phyloP scores from a whole-genome alignment of 352 stramenopile species.

The Pythium aphanidermatum region DNA sequence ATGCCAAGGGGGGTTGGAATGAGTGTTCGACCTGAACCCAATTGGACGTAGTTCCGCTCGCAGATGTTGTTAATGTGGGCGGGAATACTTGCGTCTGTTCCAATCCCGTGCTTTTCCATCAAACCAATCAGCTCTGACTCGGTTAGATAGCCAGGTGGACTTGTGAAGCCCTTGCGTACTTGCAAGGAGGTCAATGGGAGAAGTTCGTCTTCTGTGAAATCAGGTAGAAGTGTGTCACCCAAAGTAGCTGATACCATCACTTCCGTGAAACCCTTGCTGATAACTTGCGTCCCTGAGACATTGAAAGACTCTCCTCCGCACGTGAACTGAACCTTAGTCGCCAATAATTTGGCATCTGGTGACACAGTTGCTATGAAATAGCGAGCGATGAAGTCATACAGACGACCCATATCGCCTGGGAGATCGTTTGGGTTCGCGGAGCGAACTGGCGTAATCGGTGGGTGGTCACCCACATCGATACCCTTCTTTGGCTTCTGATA shows the following conservation, averaged over 20 bases:
- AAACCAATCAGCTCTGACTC: slow-evolving; percentile 76
- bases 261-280: slow-evolving; percentile 27
- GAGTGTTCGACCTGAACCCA: slow-evolving; percentile 48
- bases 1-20: slow-evolving; percentile 67
- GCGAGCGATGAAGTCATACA: slow-evolving; percentile 84
- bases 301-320: slow-evolving; percentile 63
- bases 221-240: slow-evolving; percentile 33
- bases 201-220: slow-evolving; percentile 45
- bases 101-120: slow-evolving; percentile 85
- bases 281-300: slow-evolving; percentile 53
- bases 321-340: slow-evolving; percentile 37
- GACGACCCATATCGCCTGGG: slow-evolving; percentile 54
- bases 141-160: slow-evolving; percentile 58
- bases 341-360: slow-evolving; percentile 53
- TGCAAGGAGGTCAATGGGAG: slow-evolving; percentile 44
- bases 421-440: slow-evolving; percentile 43
- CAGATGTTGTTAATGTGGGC: slow-evolving; percentile 86
- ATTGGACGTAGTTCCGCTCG: slow-evolving; percentile 66
- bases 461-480: slow-evolving; percentile 45
- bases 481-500: slow-evolving; percentile 29
- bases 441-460: slow-evolving; percentile 81
- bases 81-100: slow-evolving; percentile 68
- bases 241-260: slow-evolving; percentile 18
- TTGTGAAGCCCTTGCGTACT: slow-evolving; percentile 64
- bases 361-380: slow-evolving; percentile 88